Base-by-base conservation (phyloP, 2,329 filamentous ascomycete species). In the Penicillium capsulatum region DNA sequence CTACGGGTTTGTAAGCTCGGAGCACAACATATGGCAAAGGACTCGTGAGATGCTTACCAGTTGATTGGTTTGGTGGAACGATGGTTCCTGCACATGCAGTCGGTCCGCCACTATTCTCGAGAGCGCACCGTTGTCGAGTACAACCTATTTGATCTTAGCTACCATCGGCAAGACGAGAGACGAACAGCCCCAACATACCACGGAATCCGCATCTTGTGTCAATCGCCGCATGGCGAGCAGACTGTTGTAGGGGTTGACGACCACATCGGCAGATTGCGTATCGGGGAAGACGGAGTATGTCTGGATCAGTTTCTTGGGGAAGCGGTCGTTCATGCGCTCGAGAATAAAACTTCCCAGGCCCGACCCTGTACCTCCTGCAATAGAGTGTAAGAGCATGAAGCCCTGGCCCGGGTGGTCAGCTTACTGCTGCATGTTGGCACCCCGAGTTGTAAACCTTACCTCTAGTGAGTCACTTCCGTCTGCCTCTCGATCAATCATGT, bases 281-380 rank as follows among this genome's bases (percentile, higher is more conserved):
- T 97, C 92, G 2, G 92, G 91, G 57, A 98, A 98, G 36, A 98
- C 94, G 0, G 91, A 97, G 68, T 98, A 98, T 29, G 92, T 97
- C 70, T 98, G 92, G 42, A 98, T 96, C 50, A 98, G 81, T 74
- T 98, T 98, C 71, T 98, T 98, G 24, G 94, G 92, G 55, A 97
- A 98, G 34, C 90, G 80, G 66, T 98, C 92, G 65, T 98, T 98
- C 65, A 98, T 81, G 49, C 89, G 79, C 68, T 98, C 94, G 13
- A 98, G 80, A 45, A 98, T 77, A 61, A 94, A 98, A 17, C 89
- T 95, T 16, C 92, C 92, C 31, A 98, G 70, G n/a, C 92, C 92
- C 15, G 90, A 96, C 7, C 92, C 92, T 13, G 92, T 98, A 41
- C 92, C 92, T 47, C 92, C 92, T 30, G 92, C 94, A 60, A 98